A percentile compares a stretch with the other conserved stretches of the same genome.
Evolutionary conservation across 768 basidiomycete genomes (phyloP).

Genomic region (Termitomyces sp.): DNA sequence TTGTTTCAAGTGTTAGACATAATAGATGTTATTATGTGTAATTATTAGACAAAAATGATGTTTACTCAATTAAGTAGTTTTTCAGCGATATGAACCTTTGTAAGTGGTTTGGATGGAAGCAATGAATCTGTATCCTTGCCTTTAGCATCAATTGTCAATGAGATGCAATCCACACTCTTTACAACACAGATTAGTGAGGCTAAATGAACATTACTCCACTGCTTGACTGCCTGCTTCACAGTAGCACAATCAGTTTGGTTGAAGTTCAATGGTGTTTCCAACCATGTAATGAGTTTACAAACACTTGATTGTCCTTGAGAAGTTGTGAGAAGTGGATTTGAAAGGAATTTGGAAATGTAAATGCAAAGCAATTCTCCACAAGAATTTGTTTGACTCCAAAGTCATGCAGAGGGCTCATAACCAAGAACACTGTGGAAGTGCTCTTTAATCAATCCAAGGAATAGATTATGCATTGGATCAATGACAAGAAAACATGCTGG

Average conservation of each 20-base stretch:
- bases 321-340: background rate
- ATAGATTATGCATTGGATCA: conserved; percentile 26
- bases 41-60: background rate
- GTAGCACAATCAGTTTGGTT: background rate
- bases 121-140: background rate
- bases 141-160: background rate
- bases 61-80: background rate
- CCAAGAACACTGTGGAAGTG: conserved; percentile 19
- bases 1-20: background rate
- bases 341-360: background rate
- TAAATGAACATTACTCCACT: background rate
- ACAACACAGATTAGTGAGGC: background rate
- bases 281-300: background rate
- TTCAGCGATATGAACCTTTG: background rate
- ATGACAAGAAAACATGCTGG: conserved; percentile 17
- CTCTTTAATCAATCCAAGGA: conserved; percentile 16
- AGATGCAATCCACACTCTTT: background rate
- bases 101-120: background rate
- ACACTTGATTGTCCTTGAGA: background rate
- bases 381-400: background rate
- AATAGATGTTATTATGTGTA: background rate
- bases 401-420: background rate
- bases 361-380: background rate
- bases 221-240: background rate
- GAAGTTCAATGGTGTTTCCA: background rate